These are phyloP conservation scores for Suillus discolor DNA, from an alignment of 768 basidiomycete genomes.

Conservation along the genomic window DNA sequence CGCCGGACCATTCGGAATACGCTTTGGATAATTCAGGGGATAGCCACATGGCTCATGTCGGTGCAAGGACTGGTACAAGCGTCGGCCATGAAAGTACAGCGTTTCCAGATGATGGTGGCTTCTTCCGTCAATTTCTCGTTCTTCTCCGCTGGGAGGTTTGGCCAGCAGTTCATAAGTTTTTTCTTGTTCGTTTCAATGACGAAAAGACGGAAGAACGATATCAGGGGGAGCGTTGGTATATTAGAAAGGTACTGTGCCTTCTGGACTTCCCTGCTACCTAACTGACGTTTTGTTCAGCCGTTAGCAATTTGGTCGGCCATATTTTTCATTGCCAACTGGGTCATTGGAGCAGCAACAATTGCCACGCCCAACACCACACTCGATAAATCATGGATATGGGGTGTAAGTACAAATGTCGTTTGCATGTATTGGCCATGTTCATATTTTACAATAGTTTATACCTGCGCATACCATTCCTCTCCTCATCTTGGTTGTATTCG, in stretches of 20 bases:
- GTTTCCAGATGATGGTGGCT: slow-evolving; percentile 38
- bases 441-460: slow-evolving; percentile 42
- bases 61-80: slow-evolving; percentile 33
- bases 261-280: background rate
- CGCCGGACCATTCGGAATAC: slow-evolving; percentile 51
- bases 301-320: slow-evolving; percentile 63
- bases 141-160: slow-evolving; percentile 60
- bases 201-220: slow-evolving; percentile 54
- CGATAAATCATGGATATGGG: slow-evolving; percentile 67
- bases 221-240: slow-evolving; percentile 71
- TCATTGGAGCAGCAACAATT: slow-evolving; percentile 56
- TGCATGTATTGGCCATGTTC: slow-evolving; percentile 1
- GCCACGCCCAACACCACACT: slow-evolving; percentile 43
- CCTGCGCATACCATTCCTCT: slow-evolving; percentile 65
- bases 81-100: slow-evolving; percentile 39
- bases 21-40: slow-evolving; percentile 54
- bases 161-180: slow-evolving; percentile 58
- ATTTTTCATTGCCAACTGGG: slow-evolving; percentile 73
- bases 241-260: slow-evolving; percentile 48
- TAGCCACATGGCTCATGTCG: slow-evolving; percentile 35
- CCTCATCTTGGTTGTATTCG: slow-evolving; percentile 64
- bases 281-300: slow-evolving; percentile 31
- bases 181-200: slow-evolving; percentile 63
- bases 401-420: slow-evolving; percentile 36
- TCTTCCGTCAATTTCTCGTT: slow-evolving; percentile 36